phyloP scores from a whole-genome alignment of 169 alveolate genomes.

The Babesia divergens region DNA sequence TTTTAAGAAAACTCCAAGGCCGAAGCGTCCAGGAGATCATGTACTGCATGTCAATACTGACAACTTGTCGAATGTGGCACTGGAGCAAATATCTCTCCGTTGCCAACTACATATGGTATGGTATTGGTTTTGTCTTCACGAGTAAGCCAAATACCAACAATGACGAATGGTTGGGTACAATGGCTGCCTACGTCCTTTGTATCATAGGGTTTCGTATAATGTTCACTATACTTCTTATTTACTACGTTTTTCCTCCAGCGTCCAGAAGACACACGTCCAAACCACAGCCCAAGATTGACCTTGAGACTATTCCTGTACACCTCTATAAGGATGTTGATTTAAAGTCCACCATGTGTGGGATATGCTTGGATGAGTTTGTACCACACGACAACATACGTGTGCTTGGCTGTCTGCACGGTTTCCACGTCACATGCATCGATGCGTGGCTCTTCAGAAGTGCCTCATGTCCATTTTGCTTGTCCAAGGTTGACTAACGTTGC shows the following conservation, averaged over 20 bases:
- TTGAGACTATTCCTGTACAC: slow-evolving; percentile 35
- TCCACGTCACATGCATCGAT: slow-evolving; percentile 70
- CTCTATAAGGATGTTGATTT: slow-evolving; percentile 32
- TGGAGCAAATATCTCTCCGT: slow-evolving; percentile 64
- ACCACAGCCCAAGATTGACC: slow-evolving; percentile 36
- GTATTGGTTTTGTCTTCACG: slow-evolving; percentile 42
- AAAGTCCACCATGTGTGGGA: slow-evolving; percentile 67
- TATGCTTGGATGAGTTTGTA: slow-evolving; percentile 69
- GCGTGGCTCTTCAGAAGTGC: slow-evolving; percentile 69
- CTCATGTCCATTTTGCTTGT: slow-evolving; percentile 71
- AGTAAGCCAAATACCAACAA: slow-evolving; percentile 12
- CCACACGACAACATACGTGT: slow-evolving; percentile 62
- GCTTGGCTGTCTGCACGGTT: slow-evolving; percentile 68
- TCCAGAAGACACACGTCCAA: slow-evolving; percentile 7
- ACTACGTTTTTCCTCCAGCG: slow-evolving; percentile 41
- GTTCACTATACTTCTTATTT: slow-evolving; percentile 31
- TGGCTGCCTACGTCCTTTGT: slow-evolving; percentile 29
- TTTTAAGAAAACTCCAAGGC: neutral
- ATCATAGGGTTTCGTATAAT: slow-evolving; percentile 21
- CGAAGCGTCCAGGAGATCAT: slow-evolving; percentile 43
- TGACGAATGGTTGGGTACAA: slow-evolving; percentile 14
- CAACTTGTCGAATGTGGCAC: slow-evolving; percentile 70
- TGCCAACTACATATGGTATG: slow-evolving; percentile 71
- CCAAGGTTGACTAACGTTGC: neutral
- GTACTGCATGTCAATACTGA: slow-evolving; percentile 60